Percentiles rank a stretch among this genome's conserved stretches.
Evolutionary conservation across 2,329 filamentous ascomycete genomes (phyloP).

Genomic region (Bisporella sp.): DNA sequence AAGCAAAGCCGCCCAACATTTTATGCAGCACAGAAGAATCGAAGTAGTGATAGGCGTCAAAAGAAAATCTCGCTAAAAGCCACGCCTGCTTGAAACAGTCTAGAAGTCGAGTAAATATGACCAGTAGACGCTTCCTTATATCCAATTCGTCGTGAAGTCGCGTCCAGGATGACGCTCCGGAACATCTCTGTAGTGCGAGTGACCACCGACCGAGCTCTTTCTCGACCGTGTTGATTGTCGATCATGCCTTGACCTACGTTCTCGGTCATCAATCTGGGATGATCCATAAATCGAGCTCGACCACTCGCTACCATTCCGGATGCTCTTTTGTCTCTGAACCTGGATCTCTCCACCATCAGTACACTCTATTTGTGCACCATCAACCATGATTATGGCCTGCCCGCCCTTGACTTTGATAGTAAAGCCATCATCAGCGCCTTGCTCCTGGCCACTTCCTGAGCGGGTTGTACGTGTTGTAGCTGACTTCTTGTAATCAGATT

Average conservation of each 20-base stretch:
- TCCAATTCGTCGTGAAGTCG: neutral
- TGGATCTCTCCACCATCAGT: slow-evolving; percentile 53
- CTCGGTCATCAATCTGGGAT: slow-evolving; percentile 19
- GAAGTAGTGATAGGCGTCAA: neutral
- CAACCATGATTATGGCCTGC: slow-evolving; percentile 47
- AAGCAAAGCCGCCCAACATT: neutral
- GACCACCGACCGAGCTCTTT: neutral
- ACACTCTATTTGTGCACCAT: slow-evolving; percentile 51
- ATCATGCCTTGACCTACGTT: slow-evolving; percentile 17
- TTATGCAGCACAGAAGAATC: neutral
- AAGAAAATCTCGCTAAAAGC: neutral
- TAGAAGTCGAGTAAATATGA: neutral
- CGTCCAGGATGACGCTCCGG: neutral
- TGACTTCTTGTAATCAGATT: slow-evolving; percentile 45
- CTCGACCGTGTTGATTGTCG: slow-evolving; percentile 3
- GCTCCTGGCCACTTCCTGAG: slow-evolving; percentile 34
- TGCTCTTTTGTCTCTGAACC: slow-evolving; percentile 35
- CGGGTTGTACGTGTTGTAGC: slow-evolving; percentile 53
- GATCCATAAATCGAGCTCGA: slow-evolving; percentile 32
- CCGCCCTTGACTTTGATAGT: slow-evolving; percentile 52
- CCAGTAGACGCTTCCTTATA: too few relatives aligned
- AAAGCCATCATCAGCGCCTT: slow-evolving; percentile 45
- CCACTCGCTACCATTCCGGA: slow-evolving; percentile 41
- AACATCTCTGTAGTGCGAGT: neutral
- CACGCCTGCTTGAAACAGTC: neutral